Percentiles rank a stretch among this genome's conserved stretches.
phyloP scores from a whole-genome alignment of 352 stramenopile genomes.

The Pythium apleroticum region DNA sequence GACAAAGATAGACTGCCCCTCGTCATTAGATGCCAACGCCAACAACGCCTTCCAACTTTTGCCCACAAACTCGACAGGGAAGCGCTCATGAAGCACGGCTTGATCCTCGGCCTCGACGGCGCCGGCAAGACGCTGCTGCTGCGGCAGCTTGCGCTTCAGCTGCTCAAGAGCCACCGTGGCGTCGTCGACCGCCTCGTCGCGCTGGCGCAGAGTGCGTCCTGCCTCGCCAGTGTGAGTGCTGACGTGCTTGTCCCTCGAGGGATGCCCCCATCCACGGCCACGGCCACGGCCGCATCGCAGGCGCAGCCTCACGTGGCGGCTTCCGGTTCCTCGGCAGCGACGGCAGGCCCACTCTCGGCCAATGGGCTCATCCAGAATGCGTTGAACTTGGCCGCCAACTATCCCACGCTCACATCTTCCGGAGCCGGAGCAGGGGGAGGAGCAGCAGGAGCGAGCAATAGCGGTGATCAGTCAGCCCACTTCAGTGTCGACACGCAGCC shows the following conservation, averaged over 20 bases:
- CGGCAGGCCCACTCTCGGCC: neutral
- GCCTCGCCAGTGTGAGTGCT: neutral
- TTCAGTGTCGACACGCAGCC: conserved; percentile 45
- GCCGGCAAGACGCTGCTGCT: conserved; percentile 71
- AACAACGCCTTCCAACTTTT: neutral
- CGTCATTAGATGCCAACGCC: neutral
- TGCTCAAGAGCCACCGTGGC: conserved; percentile 40
- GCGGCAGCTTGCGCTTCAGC: conserved; percentile 50
- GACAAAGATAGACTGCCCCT: neutral
- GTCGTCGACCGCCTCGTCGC: conserved; percentile 43
- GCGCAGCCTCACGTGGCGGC: neutral
- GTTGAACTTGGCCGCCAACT: conserved; percentile 15
- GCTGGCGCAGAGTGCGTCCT: conserved; percentile 23
- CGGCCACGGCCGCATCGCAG: neutral
- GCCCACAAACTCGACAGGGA: neutral
- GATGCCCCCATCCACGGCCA: conserved; percentile 3
- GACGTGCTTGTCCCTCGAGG: conserved; percentile 10
- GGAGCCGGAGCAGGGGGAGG: conserved; percentile 13
- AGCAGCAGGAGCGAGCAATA: conserved; percentile 7
- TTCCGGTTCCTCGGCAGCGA: neutral
- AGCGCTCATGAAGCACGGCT: conserved; percentile 45
- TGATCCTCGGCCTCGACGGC: conserved; percentile 68
- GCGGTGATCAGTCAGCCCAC: neutral
- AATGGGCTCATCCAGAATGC: conserved; percentile 19
- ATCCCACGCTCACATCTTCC: conserved; percentile 14